Percentiles rank a stretch among this genome's conserved stretches.
phyloP scores from a whole-genome alignment of 371 early-diverging fungal genomes.

The Capillidium rhysosporum region DNA sequence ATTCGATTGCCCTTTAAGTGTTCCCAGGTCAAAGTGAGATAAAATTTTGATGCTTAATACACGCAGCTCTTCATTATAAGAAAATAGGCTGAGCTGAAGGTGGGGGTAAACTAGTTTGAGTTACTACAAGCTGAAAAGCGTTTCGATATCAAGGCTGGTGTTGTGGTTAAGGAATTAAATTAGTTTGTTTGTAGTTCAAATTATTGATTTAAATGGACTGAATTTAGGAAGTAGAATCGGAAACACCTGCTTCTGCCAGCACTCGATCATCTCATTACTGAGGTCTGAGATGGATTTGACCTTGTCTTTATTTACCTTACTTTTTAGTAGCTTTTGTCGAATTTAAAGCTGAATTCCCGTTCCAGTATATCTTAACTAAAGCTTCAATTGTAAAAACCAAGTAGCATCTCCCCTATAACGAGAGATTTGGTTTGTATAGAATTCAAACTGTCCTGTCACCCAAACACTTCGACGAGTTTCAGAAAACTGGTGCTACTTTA shows the following conservation, averaged over 20 bases:
- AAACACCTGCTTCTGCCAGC: not conserved
- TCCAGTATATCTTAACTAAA: not conserved
- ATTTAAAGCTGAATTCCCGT: no score
- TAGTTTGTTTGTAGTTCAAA: not conserved
- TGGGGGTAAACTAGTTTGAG: not conserved
- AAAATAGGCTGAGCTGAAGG: not conserved
- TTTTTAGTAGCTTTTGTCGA: no score
- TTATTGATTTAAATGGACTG: not conserved
- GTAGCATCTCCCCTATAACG: not conserved
- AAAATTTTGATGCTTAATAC: not conserved
- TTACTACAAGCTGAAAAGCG: not conserved
- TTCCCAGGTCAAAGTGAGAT: not conserved
- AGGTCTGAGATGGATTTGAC: no score
- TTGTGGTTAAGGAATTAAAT: not conserved
- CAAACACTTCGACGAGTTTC: no score
- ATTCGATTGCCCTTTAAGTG: not conserved
- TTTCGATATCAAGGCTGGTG: not conserved
- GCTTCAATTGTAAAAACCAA: not conserved
- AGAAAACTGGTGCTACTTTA: no score
- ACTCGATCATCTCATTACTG: not conserved
- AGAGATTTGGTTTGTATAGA: no score
- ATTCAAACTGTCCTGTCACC: no score
- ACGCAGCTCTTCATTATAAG: not conserved
- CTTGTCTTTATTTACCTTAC: no score
- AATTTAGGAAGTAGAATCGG: not conserved